A percentile compares a stretch with the other conserved stretches of the same genome.
Evolutionary conservation across 768 basidiomycete species (phyloP).

Genomic region (Kwoniella newhampshirensis): DNA sequence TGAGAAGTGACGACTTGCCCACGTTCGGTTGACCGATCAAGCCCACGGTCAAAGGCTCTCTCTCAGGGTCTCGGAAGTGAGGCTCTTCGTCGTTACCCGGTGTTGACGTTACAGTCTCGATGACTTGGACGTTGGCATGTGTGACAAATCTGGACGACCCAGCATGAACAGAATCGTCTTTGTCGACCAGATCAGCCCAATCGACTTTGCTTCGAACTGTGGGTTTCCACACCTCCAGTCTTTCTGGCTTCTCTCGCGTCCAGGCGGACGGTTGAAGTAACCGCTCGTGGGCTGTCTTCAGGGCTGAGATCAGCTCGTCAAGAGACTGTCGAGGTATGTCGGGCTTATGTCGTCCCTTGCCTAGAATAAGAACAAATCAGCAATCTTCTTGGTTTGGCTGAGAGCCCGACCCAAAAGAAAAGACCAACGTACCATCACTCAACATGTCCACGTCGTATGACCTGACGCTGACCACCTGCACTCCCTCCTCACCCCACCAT

Average conservation of each 20-base stretch:
- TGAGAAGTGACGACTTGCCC: slow-evolving; percentile 97
- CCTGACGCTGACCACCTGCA: slow-evolving; percentile 69
- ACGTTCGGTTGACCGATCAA: slow-evolving; percentile 96
- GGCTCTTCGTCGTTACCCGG: slow-evolving; percentile 21
- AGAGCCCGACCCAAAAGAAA: neutral
- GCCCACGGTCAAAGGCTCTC: slow-evolving; percentile 66
- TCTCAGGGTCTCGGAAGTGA: slow-evolving; percentile 42
- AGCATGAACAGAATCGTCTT: slow-evolving; percentile 6
- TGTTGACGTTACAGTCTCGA: neutral
- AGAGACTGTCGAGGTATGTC: slow-evolving; percentile 69
- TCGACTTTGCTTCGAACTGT: slow-evolving; percentile 66
- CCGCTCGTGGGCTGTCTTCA: slow-evolving; percentile 66
- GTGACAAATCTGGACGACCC: neutral
- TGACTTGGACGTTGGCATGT: neutral
- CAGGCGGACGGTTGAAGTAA: slow-evolving; percentile 68
- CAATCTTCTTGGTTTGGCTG: neutral
- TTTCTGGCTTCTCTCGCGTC: slow-evolving; percentile 58
- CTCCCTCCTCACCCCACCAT: slow-evolving; percentile 59
- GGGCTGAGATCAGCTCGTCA: slow-evolving; percentile 63
- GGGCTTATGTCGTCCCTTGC: slow-evolving; percentile 57
- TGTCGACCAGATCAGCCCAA: slow-evolving; percentile 63
- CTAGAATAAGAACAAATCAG: slow-evolving; percentile 14
- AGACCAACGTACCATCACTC: slow-evolving; percentile 47
- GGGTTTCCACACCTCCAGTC: slow-evolving; percentile 66
- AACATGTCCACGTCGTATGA: slow-evolving; percentile 59